Percentiles rank a stretch among this genome's conserved stretches.
phyloP scores from a whole-genome alignment of 108 stramenopile genomes.

The Discostella pseudostelligera region DNA sequence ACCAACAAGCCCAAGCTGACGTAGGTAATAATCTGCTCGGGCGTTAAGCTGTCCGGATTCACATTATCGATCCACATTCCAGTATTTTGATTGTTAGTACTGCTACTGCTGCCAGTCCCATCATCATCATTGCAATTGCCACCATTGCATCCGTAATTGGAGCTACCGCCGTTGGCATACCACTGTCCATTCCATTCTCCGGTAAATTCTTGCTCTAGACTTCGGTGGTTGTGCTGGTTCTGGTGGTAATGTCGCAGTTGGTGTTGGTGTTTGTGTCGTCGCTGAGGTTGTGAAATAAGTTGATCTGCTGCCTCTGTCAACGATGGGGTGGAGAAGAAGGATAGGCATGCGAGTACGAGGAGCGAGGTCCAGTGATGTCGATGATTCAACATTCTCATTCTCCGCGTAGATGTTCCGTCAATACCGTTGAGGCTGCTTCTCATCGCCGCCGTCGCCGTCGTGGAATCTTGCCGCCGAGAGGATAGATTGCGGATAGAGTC shows the following conservation, averaged over 20 bases:
- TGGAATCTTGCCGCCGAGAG: too few species aligned
- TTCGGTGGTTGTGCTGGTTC: neutral
- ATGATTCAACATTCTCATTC: neutral
- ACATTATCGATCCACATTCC: constrained; percentile 3
- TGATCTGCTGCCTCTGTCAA: neutral
- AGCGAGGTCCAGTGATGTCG: neutral
- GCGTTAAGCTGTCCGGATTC: constrained; percentile 1
- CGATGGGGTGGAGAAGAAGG: neutral
- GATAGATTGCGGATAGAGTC: too few species aligned
- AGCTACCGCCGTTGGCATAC: neutral
- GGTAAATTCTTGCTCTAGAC: neutral
- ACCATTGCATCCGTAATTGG: neutral
- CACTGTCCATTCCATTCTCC: constrained; percentile 6
- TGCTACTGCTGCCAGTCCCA: neutral
- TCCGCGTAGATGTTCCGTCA: neutral
- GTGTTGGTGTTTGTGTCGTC: neutral
- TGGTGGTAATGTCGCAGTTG: neutral
- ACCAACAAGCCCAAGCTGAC: constrained; percentile 2
- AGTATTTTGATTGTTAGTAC: neutral
- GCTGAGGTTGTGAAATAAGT: neutral
- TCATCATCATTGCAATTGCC: constrained; percentile 1
- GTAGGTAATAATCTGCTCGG: constrained; percentile 9
- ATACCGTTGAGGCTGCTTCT: neutral
- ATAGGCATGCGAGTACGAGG: neutral
- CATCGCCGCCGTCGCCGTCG: too few species aligned